These are phyloP conservation scores for Tolypocladium amazonense DNA, from an alignment of 2,329 filamentous ascomycete genomes.

Conservation along the genomic window DNA sequence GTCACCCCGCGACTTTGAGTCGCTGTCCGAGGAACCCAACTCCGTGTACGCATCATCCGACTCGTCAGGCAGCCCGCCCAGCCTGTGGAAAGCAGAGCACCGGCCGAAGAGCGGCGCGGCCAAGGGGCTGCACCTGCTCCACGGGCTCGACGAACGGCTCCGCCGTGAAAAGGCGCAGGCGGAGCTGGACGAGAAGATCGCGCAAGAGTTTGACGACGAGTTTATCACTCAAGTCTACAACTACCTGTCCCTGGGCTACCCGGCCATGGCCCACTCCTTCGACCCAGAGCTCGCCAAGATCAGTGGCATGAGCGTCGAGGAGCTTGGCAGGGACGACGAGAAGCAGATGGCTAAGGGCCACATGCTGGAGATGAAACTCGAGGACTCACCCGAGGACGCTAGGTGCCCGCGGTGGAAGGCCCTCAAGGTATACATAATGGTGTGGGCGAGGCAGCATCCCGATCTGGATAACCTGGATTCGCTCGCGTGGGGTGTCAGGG, in stretches of 20 bases:
- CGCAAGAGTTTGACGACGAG: conserved; percentile 63
- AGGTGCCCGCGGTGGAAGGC: conserved; percentile 72
- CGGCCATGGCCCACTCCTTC: conserved; percentile 70
- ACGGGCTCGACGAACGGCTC: conserved; percentile 40
- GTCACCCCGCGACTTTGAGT: conserved; percentile 31
- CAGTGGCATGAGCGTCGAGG: conserved; percentile 54
- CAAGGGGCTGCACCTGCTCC: conserved; percentile 38
- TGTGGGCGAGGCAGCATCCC: conserved; percentile 86
- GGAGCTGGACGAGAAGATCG: conserved; percentile 42
- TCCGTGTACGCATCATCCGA: conserved; percentile 14
- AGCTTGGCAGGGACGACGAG: conserved; percentile 63
- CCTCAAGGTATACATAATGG: conserved; percentile 69
- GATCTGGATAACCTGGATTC: conserved; percentile 51
- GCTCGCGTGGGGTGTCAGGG: conserved; percentile 57
- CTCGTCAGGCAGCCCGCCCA: conserved; percentile 8
- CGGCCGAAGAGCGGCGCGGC: conserved; percentile 19
- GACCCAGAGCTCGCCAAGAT: conserved; percentile 82
- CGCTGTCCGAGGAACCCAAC: conserved; percentile 29
- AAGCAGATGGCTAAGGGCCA: conserved; percentile 56
- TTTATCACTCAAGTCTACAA: conserved; percentile 97
- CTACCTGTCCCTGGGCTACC: conserved; percentile 88
- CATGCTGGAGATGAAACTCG: conserved; percentile 46
- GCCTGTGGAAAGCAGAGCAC: conserved; percentile 12
- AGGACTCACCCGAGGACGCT: conserved; percentile 30
- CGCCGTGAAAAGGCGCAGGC: conserved; percentile 37